Percentiles rank a stretch among this genome's conserved stretches.
Conservation (phyloP, 1,284 basidiomycete species). For the Heterobasidion occidentale region DNA sequence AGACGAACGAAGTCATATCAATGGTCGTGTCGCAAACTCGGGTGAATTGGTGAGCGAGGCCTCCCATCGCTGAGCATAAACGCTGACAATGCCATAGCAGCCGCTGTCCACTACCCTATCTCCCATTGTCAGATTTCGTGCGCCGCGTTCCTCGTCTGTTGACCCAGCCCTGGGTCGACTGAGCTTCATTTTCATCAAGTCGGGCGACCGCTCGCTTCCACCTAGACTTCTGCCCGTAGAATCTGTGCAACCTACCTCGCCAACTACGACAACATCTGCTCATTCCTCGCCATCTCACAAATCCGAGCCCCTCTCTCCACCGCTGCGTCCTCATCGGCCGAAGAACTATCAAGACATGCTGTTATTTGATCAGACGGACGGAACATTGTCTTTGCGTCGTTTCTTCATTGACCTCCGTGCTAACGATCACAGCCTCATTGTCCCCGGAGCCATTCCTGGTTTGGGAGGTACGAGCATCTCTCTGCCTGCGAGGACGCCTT, state of each 20-base stretch:
- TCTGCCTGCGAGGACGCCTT: conserved; percentile 23
- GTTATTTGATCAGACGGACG: conserved; percentile 55
- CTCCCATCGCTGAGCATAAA: background rate
- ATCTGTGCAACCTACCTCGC: conserved; percentile 22
- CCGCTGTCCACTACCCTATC: conserved; percentile 44
- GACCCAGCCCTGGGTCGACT: conserved; percentile 33
- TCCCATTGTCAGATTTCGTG: conserved; percentile 52
- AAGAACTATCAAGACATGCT: conserved; percentile 55
- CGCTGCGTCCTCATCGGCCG: conserved; percentile 23
- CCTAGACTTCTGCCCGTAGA: conserved; percentile 28
- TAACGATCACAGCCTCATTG: conserved; percentile 21
- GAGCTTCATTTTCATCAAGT: conserved; percentile 47
- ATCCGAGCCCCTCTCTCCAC: conserved; percentile 25
- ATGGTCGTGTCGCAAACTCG: conserved; percentile 48
- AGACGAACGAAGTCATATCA: conserved; percentile 57
- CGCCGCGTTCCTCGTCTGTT: conserved; percentile 22
- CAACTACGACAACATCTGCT: conserved; percentile 18
- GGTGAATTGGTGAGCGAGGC: conserved; percentile 35
- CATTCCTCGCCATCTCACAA: conserved; percentile 18
- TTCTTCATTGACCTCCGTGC: conserved; percentile 36
- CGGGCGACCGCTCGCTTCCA: conserved; percentile 28
- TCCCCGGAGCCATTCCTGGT: conserved; percentile 25
- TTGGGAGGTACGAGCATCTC: conserved; percentile 35
- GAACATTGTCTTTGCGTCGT: conserved; percentile 47
- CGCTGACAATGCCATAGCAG: conserved; percentile 25